phyloP scores from a whole-genome alignment of 2,329 filamentous ascomycete species.

The Arthrinium puccinioides region DNA sequence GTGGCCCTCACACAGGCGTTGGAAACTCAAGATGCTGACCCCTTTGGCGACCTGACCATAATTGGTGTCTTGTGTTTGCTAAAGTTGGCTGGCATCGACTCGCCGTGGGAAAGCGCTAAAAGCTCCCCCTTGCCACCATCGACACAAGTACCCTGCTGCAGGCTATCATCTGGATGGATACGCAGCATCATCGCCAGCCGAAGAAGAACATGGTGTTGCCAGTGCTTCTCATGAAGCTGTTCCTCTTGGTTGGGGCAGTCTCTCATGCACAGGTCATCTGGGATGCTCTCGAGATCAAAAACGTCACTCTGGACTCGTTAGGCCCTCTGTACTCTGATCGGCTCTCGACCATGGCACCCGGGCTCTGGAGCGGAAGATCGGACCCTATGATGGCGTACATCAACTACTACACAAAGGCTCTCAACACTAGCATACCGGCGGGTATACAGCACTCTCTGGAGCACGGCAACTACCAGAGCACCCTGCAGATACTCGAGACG shows the following conservation, averaged over 20 bases:
- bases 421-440: slow-evolving; percentile 27
- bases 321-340: slow-evolving; percentile 49
- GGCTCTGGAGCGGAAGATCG: slow-evolving; percentile 21
- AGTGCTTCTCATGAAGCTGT: slow-evolving; percentile 44
- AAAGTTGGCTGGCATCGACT: slow-evolving; percentile 14
- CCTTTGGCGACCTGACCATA: slow-evolving; percentile 15
- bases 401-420: slow-evolving; percentile 35
- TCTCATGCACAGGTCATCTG: slow-evolving; percentile 40
- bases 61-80: slow-evolving; percentile 19
- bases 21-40: slow-evolving; percentile 11
- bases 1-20: slow-evolving; percentile 6
- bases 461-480: slow-evolving; percentile 41
- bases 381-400: slow-evolving; percentile 32
- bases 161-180: slow-evolving; percentile 41
- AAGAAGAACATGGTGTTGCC: slow-evolving; percentile 34
- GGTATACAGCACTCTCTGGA: slow-evolving; percentile 43
- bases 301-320: slow-evolving; percentile 50
- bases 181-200: slow-evolving; percentile 31
- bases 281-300: slow-evolving; percentile 45
- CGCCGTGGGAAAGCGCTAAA: slow-evolving; percentile 1
- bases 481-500: slow-evolving; percentile 38
- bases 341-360: slow-evolving; percentile 43
- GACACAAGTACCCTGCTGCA: slow-evolving; percentile 32
- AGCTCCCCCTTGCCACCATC: slow-evolving; percentile 14
- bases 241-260: slow-evolving; percentile 42